Conservation (phyloP, 163 green algal genomes). For the Chloromonas sp. region DNA sequence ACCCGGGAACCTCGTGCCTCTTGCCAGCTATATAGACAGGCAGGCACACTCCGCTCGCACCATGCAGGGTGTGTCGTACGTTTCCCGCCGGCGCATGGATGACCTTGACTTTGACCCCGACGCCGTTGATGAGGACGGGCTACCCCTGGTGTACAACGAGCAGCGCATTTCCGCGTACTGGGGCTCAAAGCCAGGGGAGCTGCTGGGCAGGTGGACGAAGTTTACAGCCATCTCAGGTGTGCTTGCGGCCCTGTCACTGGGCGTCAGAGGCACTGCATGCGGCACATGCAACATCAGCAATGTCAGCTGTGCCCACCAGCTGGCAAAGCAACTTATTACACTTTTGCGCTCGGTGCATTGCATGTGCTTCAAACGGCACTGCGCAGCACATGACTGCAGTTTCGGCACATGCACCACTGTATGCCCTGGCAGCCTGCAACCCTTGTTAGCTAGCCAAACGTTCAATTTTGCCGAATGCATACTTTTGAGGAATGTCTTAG, state of each 20-base stretch:
- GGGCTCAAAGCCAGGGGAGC: slow-evolving; percentile 60
- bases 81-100: slow-evolving; percentile 60
- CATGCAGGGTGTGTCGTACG: slow-evolving; percentile 55
- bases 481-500: no score
- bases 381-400: no score
- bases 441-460: no score
- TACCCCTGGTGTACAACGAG: slow-evolving; percentile 76
- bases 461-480: no score
- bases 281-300: not conserved
- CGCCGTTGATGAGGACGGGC: slow-evolving; percentile 68
- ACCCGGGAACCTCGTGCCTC: no score
- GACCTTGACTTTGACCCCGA: slow-evolving; percentile 54
- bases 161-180: slow-evolving; percentile 13
- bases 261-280: not conserved
- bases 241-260: not conserved
- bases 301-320: not conserved
- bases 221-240: slow-evolving; percentile 46
- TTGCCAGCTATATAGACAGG: no score
- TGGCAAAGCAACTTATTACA: no score
- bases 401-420: no score
- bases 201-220: slow-evolving; percentile 44
- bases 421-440: no score
- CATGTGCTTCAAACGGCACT: no score
- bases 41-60: no score
- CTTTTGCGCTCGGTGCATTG: no score